Conservation (phyloP, 306 rosid species). For the Canavalia ensiformis region DNA sequence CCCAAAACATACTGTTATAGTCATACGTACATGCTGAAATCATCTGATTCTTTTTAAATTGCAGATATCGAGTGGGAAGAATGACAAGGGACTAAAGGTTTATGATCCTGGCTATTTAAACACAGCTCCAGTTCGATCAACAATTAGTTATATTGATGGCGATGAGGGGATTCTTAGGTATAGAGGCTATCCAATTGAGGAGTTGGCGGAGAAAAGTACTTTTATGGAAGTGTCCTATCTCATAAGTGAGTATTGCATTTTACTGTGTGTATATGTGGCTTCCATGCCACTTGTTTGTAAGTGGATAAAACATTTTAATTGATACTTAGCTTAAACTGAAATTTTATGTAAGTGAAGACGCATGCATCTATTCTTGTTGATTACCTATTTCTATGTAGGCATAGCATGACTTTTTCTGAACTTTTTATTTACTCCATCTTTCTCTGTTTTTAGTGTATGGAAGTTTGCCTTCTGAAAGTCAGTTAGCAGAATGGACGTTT, state of each 20-base stretch:
- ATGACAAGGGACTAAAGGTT: constrained; percentile 86
- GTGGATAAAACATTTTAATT: not conserved
- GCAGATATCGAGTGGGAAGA: constrained; percentile 74
- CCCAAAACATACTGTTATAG: not conserved
- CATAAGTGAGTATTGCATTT: constrained; percentile 62
- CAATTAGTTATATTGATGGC: constrained; percentile 89
- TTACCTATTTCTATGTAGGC: not conserved
- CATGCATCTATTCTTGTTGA: constrained; percentile 23
- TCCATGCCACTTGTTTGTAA: not conserved
- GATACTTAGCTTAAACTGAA: constrained; percentile 9
- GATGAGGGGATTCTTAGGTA: constrained; percentile 96
- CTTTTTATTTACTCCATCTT: constrained; percentile 11
- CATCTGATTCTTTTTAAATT: constrained; percentile 29
- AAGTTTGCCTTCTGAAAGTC: constrained; percentile 84
- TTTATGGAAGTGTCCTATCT: constrained; percentile 84
- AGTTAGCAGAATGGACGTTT: constrained; percentile 82
- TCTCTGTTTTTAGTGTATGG: constrained; percentile 74
- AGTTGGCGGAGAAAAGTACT: constrained; percentile 89
- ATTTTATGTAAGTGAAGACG: constrained; percentile 10
- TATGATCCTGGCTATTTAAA: constrained; percentile 94
- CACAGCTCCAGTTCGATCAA: constrained; percentile 94
- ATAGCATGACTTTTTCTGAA: not conserved
- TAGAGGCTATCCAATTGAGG: constrained; percentile 94
- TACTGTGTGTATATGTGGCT: not conserved
- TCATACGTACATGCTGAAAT: not conserved